These are phyloP conservation scores for Huntiella omanensis DNA, from an alignment of 2,329 filamentous ascomycete genomes.

Conservation along the genomic window DNA sequence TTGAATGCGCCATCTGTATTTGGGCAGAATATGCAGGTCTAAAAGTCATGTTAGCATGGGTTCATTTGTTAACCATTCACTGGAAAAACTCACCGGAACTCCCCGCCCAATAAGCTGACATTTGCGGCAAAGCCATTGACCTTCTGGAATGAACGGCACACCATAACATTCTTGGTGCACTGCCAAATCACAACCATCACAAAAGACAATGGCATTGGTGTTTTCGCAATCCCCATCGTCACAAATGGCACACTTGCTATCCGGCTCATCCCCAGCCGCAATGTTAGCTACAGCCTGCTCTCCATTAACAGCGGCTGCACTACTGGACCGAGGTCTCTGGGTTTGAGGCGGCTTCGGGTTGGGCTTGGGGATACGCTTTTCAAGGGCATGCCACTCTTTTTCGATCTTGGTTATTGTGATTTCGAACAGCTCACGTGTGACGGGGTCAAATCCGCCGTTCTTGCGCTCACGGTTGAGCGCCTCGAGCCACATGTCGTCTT, in stretches of 20 bases:
- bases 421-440: conserved; percentile 88
- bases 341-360: conserved; percentile 94
- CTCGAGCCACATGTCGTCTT: conserved; percentile 92
- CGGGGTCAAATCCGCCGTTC: conserved; percentile 54
- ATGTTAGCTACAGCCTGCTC: conserved; percentile 44
- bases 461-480: conserved; percentile 62
- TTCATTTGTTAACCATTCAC: background rate
- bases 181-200: conserved; percentile 89
- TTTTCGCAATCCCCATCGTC: conserved; percentile 99
- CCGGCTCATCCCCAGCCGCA: conserved; percentile 61
- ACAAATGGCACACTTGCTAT: conserved; percentile 93
- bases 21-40: conserved; percentile 95
- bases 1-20: conserved; percentile 97
- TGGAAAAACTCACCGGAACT: conserved; percentile 44
- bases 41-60: conserved; percentile 4
- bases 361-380: conserved; percentile 91
- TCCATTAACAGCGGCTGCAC: conserved; percentile 85
- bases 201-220: conserved; percentile 97
- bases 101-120: conserved; percentile 89
- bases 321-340: conserved; percentile 79
- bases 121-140: conserved; percentile 93
- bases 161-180: conserved; percentile 99
- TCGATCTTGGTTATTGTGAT: conserved; percentile 98
- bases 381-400: conserved; percentile 91
- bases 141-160: conserved; percentile 94